These are phyloP conservation scores for Phialophora chinensis DNA, from an alignment of 2,329 filamentous ascomycete genomes.

Conservation along the genomic window DNA sequence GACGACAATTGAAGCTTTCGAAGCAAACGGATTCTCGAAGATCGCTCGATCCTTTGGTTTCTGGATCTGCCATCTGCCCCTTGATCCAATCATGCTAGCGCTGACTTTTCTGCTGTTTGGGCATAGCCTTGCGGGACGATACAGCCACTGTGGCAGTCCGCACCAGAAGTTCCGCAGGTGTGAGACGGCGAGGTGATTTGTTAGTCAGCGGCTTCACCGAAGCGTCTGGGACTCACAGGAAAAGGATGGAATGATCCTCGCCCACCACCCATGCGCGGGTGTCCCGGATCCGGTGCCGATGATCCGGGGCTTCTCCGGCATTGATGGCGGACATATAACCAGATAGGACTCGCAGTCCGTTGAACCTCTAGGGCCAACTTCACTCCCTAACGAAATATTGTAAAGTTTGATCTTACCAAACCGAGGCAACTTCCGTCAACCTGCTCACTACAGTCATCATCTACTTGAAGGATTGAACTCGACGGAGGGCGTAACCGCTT, in stretches of 20 bases:
- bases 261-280: neutral
- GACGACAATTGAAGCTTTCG: constrained; percentile 10
- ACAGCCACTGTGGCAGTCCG: neutral
- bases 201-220: constrained; percentile 11
- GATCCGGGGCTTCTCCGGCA: constrained; percentile 9
- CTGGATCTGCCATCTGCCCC: neutral
- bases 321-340: neutral
- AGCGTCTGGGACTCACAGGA: neutral
- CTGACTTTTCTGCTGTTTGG: constrained; percentile 18
- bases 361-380: neutral
- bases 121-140: constrained; percentile 8
- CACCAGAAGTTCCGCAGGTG: neutral
- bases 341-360: neutral
- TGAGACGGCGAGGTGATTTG: neutral
- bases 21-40: constrained; percentile 4
- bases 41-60: constrained; percentile 10
- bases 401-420: neutral
- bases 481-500: neutral
- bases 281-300: neutral
- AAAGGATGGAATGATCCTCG: neutral
- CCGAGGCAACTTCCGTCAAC: neutral
- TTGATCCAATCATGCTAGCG: constrained; percentile 16
- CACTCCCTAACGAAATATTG: neutral
- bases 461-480: neutral
- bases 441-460: neutral